A percentile compares a stretch with the other conserved stretches of the same genome.
Evolutionary conservation across 2,329 filamentous ascomycete species (phyloP).

Genomic region (Diaporthe velutina): DNA sequence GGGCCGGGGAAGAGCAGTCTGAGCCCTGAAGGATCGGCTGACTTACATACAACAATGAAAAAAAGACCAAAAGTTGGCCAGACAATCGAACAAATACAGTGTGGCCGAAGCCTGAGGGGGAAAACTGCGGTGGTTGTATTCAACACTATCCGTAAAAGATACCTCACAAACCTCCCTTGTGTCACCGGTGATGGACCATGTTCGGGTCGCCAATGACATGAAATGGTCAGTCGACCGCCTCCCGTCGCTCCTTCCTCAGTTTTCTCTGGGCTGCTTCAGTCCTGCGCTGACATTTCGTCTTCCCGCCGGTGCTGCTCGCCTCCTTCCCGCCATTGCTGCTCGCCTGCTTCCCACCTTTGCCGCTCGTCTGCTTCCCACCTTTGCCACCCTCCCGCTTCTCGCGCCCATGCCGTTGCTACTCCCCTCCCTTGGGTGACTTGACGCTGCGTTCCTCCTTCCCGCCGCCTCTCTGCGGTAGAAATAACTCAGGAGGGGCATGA

Average conservation of each 20-base stretch:
- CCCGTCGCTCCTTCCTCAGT: not conserved
- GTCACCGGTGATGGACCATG: too few species aligned
- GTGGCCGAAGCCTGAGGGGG: slow-evolving; percentile 14
- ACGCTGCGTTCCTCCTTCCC: not conserved
- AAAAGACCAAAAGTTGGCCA: too few species aligned
- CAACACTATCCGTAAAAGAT: too few species aligned
- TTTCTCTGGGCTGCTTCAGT: not conserved
- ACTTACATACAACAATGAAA: slow-evolving; percentile 1
- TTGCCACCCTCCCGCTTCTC: not conserved
- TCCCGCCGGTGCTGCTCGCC: not conserved
- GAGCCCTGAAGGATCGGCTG: too few species aligned
- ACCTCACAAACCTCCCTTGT: too few species aligned
- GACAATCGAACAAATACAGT: not conserved
- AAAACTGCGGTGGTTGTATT: not conserved
- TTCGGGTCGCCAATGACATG: too few species aligned
- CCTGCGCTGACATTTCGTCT: not conserved
- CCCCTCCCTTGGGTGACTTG: not conserved
- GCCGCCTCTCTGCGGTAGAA: not conserved
- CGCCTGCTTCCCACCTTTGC: not conserved
- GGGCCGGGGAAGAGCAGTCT: too few species aligned
- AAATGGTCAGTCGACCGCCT: not conserved
- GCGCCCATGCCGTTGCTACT: not conserved
- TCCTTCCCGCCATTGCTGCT: not conserved
- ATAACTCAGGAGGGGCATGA: not conserved
- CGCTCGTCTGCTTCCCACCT: not conserved